phyloP scores from a whole-genome alignment of 2,329 filamentous ascomycete genomes.

The Calonectria naviculata region DNA sequence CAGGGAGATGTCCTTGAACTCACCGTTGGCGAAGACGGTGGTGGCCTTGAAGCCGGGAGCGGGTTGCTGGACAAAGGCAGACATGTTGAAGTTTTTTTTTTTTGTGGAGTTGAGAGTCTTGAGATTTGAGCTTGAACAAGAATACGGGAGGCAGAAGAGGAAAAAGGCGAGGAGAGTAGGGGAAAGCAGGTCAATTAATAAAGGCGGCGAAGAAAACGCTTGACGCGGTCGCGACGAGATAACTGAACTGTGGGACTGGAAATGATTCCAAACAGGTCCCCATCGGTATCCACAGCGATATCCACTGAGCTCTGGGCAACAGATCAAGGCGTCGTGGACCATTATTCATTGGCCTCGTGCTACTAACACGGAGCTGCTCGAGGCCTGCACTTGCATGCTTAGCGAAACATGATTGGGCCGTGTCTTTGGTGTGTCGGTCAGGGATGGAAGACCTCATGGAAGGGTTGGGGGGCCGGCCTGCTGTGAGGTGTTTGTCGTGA shows the following conservation, averaged over 20 bases:
- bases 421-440: neutral
- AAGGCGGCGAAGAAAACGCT: neutral
- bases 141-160: neutral
- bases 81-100: constrained; percentile 52
- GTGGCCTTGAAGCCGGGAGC: constrained; percentile 62
- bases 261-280: constrained; percentile 7
- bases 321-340: neutral
- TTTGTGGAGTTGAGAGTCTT: neutral
- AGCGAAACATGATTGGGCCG: neutral
- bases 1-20: constrained; percentile 59
- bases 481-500: too few species aligned
- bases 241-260: constrained; percentile 5
- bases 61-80: constrained; percentile 60
- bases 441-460: too few species aligned
- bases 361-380: too few species aligned
- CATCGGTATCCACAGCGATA: neutral
- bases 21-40: constrained; percentile 59
- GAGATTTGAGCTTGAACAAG: neutral
- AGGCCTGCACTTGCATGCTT: neutral
- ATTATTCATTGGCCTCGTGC: neutral
- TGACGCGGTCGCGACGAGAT: neutral
- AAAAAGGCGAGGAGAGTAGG: too few species aligned
- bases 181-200: neutral
- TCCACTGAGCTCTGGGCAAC: neutral
- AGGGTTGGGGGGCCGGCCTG: too few species aligned